Evolutionary conservation across 2,329 filamentous ascomycete species (phyloP).

Genomic region (Stachybotrys echinatus): DNA sequence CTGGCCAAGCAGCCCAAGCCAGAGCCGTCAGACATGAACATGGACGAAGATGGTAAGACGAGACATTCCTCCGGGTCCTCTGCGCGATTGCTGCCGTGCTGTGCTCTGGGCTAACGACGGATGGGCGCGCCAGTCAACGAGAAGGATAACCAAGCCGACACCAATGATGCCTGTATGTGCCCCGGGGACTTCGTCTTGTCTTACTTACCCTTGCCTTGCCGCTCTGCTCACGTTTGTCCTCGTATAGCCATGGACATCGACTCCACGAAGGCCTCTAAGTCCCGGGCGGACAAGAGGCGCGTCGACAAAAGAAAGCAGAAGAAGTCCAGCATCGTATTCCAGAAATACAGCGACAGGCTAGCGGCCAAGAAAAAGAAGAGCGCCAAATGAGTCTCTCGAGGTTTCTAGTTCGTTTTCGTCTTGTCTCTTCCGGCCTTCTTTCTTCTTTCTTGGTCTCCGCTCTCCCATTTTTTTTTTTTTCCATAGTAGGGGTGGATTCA

Average conservation of each 20-base stretch:
- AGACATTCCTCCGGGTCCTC: not conserved
- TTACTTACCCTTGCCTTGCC: not conserved
- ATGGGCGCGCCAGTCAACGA: slow-evolving; percentile 7
- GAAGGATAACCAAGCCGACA: slow-evolving; percentile 23
- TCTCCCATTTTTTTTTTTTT: no score
- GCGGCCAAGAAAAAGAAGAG: slow-evolving; percentile 37
- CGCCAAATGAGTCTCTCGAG: slow-evolving; percentile 4
- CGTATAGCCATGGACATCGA: slow-evolving; percentile 54
- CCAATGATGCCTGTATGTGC: slow-evolving; percentile 10
- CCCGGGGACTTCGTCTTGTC: not conserved
- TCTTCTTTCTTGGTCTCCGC: not conserved
- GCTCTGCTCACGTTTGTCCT: not conserved
- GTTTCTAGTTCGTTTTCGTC: not conserved
- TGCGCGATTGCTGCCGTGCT: not conserved
- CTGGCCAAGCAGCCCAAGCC: slow-evolving; percentile 73
- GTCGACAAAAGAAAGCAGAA: slow-evolving; percentile 53
- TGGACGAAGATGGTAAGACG: slow-evolving; percentile 36
- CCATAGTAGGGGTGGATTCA: no score
- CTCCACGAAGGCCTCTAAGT: slow-evolving; percentile 31
- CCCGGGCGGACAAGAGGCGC: slow-evolving; percentile 41
- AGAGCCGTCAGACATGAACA: slow-evolving; percentile 42
- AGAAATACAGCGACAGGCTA: slow-evolving; percentile 49
- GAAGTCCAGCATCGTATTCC: slow-evolving; percentile 55
- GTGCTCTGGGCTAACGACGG: not conserved
- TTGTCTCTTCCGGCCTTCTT: not conserved